These are phyloP conservation scores for Eucalyptus polybractea DNA, from an alignment of 345 rosid species.

Conservation along the genomic window DNA sequence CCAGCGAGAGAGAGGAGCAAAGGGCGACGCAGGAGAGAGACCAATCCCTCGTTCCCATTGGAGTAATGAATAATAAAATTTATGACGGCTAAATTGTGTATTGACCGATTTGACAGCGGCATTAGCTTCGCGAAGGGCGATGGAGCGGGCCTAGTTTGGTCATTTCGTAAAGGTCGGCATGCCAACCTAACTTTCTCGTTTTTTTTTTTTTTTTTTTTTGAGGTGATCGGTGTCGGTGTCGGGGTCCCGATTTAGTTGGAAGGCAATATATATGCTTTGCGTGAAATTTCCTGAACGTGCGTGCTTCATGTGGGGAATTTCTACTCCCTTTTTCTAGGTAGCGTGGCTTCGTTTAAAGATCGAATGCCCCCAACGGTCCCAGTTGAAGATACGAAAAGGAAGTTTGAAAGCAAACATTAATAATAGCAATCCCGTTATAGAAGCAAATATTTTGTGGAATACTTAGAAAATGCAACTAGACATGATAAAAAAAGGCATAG, in stretches of 20 bases:
- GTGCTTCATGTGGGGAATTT: background rate
- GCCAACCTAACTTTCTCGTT: too few relatives aligned
- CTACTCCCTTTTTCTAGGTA: background rate
- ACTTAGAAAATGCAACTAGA: background rate
- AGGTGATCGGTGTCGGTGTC: background rate
- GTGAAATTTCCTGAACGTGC: background rate
- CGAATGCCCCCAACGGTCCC: background rate
- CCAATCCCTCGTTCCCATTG: background rate
- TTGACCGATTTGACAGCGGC: background rate
- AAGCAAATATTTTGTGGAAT: background rate
- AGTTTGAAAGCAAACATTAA: background rate
- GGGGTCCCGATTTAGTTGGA: background rate
- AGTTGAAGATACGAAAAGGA: background rate
- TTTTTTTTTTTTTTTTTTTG: background rate
- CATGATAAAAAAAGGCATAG: background rate
- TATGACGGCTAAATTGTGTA: background rate
- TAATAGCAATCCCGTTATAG: background rate
- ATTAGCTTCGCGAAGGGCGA: background rate
- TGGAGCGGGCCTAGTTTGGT: background rate
- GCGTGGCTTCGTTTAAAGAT: background rate
- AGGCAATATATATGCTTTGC: background rate
- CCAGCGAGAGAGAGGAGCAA: background rate
- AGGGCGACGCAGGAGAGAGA: background rate
- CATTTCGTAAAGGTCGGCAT: background rate
- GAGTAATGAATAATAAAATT: background rate